Evolutionary conservation across 1,139 yeast species (phyloP).

Genomic region (Suhomyces bokatorum): DNA sequence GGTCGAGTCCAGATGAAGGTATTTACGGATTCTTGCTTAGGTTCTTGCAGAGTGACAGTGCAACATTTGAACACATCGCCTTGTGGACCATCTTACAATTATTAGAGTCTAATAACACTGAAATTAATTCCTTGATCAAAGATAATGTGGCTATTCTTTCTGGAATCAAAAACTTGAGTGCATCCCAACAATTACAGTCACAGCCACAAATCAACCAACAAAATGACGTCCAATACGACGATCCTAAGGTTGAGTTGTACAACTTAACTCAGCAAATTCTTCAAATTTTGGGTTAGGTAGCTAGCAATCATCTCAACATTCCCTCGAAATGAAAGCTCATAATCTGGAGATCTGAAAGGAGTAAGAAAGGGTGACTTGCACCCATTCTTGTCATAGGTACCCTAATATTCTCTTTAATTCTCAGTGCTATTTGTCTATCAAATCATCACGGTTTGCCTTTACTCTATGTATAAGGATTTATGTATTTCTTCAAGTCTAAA

Average conservation of each 20-base stretch:
- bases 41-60: slow-evolving; percentile 80
- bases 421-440: slow-evolving; percentile 10
- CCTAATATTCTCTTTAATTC: slow-evolving; percentile 11
- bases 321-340: neutral
- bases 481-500: slow-evolving; percentile 6
- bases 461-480: slow-evolving; percentile 11
- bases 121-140: slow-evolving; percentile 64
- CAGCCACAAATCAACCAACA: slow-evolving; percentile 31
- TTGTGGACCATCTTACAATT: slow-evolving; percentile 95
- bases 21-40: slow-evolving; percentile 79
- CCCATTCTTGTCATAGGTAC: slow-evolving; percentile 3
- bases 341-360: slow-evolving; percentile 1
- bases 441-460: slow-evolving; percentile 7
- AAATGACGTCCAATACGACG: slow-evolving; percentile 47
- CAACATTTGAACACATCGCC: slow-evolving; percentile 98
- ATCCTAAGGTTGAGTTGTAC: slow-evolving; percentile 69
- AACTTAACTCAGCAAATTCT: slow-evolving; percentile 80
- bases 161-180: slow-evolving; percentile 54
- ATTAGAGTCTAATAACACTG: slow-evolving; percentile 79
- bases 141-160: slow-evolving; percentile 57
- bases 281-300: slow-evolving; percentile 45
- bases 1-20: slow-evolving; percentile 84
- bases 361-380: neutral
- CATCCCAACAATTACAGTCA: slow-evolving; percentile 39
- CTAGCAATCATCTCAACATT: neutral